A percentile compares a stretch with the other conserved stretches of the same genome.
Conservation (phyloP, 108 stramenopile species). For the Conticribra guillardii region DNA sequence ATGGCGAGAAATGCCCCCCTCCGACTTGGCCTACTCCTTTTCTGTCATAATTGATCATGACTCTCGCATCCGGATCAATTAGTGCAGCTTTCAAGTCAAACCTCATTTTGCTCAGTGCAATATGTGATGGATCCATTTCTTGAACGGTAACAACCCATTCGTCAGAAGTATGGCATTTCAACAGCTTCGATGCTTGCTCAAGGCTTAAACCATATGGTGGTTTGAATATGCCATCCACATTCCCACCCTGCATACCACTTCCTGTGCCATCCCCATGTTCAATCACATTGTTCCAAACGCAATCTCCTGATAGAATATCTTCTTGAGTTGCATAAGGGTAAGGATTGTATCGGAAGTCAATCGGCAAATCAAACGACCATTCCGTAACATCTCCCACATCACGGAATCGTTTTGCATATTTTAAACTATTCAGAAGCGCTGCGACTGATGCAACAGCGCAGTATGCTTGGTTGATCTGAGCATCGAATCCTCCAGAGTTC, state of each 20-base stretch:
- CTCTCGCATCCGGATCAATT: conserved; percentile 54
- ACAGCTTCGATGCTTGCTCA: conserved; percentile 51
- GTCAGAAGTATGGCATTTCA: conserved; percentile 62
- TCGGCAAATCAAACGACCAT: conserved; percentile 59
- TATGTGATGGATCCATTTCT: conserved; percentile 44
- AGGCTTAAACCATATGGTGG: conserved; percentile 66
- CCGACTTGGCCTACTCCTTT: conserved; percentile 77
- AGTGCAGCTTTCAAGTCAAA: conserved; percentile 61
- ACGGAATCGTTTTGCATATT: conserved; percentile 44
- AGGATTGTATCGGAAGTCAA: conserved; percentile 71
- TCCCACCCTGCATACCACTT: not conserved
- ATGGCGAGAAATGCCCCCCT: conserved; percentile 93
- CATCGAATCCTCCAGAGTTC: conserved; percentile 76
- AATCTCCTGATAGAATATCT: conserved; percentile 50
- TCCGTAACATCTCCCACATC: conserved; percentile 23
- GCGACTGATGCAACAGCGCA: conserved; percentile 75
- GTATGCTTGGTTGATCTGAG: conserved; percentile 87
- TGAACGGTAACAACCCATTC: conserved; percentile 43
- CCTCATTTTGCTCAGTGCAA: conserved; percentile 49
- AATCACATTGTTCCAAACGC: conserved; percentile 55
- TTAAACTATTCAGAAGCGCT: conserved; percentile 75
- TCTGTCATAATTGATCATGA: conserved; percentile 80
- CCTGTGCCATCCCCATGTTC: conserved; percentile 8
- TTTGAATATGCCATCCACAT: conserved; percentile 52
- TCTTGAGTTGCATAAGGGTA: conserved; percentile 83